Evolutionary conservation across 2,329 filamentous ascomycete genomes (phyloP).

Genomic region (Neofusicoccum sp.): DNA sequence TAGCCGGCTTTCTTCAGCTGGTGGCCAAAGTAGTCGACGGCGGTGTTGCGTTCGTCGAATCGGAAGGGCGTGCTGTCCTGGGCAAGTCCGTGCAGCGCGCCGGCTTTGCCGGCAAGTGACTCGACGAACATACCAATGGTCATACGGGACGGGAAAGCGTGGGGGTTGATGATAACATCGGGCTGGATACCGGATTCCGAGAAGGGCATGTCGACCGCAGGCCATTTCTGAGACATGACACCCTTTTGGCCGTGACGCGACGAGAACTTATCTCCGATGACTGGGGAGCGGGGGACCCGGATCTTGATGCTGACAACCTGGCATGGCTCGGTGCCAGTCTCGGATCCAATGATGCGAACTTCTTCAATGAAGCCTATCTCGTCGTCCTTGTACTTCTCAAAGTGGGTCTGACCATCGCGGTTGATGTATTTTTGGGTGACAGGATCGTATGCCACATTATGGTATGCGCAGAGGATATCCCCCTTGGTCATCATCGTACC

Average conservation of each 20-base stretch:
- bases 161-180: conserved; percentile 97
- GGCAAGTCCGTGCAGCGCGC: conserved; percentile 89
- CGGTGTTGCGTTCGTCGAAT: conserved; percentile 89
- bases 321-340: conserved; percentile 76
- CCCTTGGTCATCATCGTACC: conserved; percentile 76
- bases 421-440: conserved; percentile 75
- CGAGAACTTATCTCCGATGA: conserved; percentile 99
- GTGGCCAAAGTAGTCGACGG: conserved; percentile 91
- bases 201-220: conserved; percentile 90
- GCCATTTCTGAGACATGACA: conserved; percentile 96
- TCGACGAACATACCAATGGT: conserved; percentile 99
- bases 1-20: conserved; percentile 94
- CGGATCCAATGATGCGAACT: conserved; percentile 83
- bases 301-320: conserved; percentile 92
- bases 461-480: conserved; percentile 83
- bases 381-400: conserved; percentile 90
- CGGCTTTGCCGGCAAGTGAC: conserved; percentile 91
- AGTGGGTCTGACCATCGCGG: conserved; percentile 79
- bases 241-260: conserved; percentile 98
- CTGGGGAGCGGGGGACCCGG: conserved; percentile 80
- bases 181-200: conserved; percentile 95
- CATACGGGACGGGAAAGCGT: conserved; percentile 99
- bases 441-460: conserved; percentile 77
- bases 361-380: conserved; percentile 90
- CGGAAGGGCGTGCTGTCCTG: conserved; percentile 95